A percentile compares a stretch with the other conserved stretches of the same genome.
phyloP scores from a whole-genome alignment of 495 filamentous ascomycete genomes.

The Penicillium odoratum region DNA sequence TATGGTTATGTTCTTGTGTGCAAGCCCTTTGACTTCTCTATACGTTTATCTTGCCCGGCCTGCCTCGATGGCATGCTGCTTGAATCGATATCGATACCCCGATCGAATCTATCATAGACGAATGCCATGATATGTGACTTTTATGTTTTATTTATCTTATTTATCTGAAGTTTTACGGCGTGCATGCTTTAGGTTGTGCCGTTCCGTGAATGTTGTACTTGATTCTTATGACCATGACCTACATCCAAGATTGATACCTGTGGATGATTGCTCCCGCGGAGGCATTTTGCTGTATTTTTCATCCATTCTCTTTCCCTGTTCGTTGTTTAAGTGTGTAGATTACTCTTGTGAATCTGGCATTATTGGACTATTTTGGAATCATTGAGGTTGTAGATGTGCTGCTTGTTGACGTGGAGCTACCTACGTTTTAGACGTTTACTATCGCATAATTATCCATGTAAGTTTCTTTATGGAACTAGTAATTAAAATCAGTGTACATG shows the following conservation, averaged over 20 bases:
- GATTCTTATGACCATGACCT: slow-evolving; percentile 8
- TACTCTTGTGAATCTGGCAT: slow-evolving; percentile 16
- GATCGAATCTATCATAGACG: slow-evolving; percentile 25
- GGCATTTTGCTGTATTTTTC: neutral
- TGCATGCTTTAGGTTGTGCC: slow-evolving; percentile 3
- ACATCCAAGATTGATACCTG: neutral
- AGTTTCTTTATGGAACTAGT: no score
- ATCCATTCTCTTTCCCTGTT: neutral
- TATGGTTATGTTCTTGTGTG: slow-evolving; percentile 4
- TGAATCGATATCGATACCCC: slow-evolving; percentile 23
- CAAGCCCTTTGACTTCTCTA: neutral
- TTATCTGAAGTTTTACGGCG: neutral
- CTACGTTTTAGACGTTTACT: no score
- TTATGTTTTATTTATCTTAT: slow-evolving; percentile 3
- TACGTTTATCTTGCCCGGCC: slow-evolving; percentile 6
- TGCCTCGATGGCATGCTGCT: slow-evolving; percentile 7
- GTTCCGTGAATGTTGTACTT: slow-evolving; percentile 1
- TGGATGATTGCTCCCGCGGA: slow-evolving; percentile 1
- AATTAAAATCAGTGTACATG: no score
- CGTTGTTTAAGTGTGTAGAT: slow-evolving; percentile 11
- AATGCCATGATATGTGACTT: slow-evolving; percentile 18
- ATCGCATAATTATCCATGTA: no score
- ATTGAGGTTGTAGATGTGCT: neutral
- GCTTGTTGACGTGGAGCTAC: neutral
- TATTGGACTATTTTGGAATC: neutral